Base-by-base conservation (phyloP, 179 eudicot species). In the Spergularia azorica region DNA sequence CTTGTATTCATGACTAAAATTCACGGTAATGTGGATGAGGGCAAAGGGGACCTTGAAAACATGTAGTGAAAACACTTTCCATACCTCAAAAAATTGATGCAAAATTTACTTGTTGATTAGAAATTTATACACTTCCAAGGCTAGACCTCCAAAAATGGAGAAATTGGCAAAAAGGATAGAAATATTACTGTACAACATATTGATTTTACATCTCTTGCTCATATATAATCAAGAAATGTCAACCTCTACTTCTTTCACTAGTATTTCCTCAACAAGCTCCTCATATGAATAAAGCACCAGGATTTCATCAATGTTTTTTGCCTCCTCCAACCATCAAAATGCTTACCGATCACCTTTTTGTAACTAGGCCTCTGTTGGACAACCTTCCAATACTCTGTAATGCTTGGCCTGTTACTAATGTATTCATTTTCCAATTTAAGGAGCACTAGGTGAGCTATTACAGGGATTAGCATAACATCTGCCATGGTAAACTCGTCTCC, bases 401-500 rank as follows among this genome's bases (percentile, higher is more conserved):
- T 60, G 67, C 86, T 91, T 8, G 93, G 92, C 63, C 96, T 79
- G 39, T 67, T 78, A 48, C 62, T 67, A 7, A 95, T 85, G 67
- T 93, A 95, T 75, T 87, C 85, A 12, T 91, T 79, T 80, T 86
- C 91, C 84, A 95, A 74, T 63, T 89, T 86, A 72, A 95, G 79
- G 39, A 95, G 84, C 51, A 69, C 79, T 51, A 93, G 64, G 1
- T 96, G 87, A 54, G 92, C 94, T 75, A 95, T 57, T 13, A 93
- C 71, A 0, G 98, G 97, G 56, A 91, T 84, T 36, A 95, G 81
- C 85, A 87, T 81, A 52, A 91, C 89, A 81, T 95, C 97, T 11
- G 97, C 98, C 88, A 93, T 84, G 15, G 89, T 87, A 67, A 95
- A 91, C 79, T 87, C 93, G 57, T 91, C 92, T 58, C 98, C 97